Evolutionary conservation across 1,284 basidiomycete genomes (phyloP), one percentile per base, ranked within the genome.

Genomic region (Fistulina hepatica): DNA sequence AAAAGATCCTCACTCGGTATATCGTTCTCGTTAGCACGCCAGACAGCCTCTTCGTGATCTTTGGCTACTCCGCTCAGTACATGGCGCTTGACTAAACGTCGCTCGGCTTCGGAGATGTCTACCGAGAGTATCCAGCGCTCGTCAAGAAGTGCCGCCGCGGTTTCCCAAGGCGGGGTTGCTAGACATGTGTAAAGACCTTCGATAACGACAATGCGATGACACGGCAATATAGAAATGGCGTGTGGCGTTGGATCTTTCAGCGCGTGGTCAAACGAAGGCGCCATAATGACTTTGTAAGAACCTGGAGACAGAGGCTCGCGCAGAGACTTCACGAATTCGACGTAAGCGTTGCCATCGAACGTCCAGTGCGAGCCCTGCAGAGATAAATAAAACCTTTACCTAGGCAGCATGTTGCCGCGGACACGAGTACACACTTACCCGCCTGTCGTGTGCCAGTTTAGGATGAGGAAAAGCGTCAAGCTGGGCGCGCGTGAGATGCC

Each of bases 141-240:
- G 52, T 97, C 84, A 42, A 93, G 66, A 45, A 73, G 52, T 17
- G 60, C 56, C 0, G 78, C 76, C 1, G 79, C 83, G 12, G 71
- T 66, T 2, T 53, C 54, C 93, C 93, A 97, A 0, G 81, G 80
- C 0, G 71, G 63, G 13, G 75, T 61, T 23, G 76, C 67, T 15
- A 91, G 68, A 43, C 88, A 73, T 5, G 77, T 72, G 56, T 94
- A 92, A 7, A 94, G 60, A 0, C 91, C 89, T 58, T 94, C 88
- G 42, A 93, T 71, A 41, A 93, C 56, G 37, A 94, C 69, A 37
- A 94, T 69, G 4, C 81, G 73, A 50, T 92, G 78, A 21, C 61
- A 45, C 0, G 80, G 71, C 19, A 61, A 51, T 19, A 97, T 71
- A 1, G 60, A 52, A 10, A 81, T 55, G 19, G 72, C 66, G 36